Percentiles rank a stretch among this genome's conserved stretches.
These are phyloP conservation scores for Grosmannia huntii DNA, from an alignment of 2,329 filamentous ascomycete genomes.

Conservation along the genomic window DNA sequence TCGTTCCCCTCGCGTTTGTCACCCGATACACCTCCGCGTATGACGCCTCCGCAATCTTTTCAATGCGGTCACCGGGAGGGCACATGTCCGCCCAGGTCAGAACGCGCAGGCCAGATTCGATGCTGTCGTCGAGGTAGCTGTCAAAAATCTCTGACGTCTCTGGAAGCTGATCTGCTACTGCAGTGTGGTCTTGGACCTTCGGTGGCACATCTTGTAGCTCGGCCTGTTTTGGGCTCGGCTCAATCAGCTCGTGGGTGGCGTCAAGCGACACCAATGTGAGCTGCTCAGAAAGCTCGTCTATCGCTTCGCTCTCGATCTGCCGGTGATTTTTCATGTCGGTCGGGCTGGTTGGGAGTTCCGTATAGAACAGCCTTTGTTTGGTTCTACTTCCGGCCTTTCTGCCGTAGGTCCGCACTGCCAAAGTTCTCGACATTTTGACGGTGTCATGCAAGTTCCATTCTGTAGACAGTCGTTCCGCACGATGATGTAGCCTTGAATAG, in stretches of 20 bases:
- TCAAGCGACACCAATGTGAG: slow-evolving; percentile 11
- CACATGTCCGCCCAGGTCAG: slow-evolving; percentile 47
- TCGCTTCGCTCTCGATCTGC: slow-evolving; percentile 2
- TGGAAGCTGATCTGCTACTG: background rate
- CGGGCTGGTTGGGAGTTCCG: slow-evolving; percentile 38
- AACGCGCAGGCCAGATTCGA: slow-evolving; percentile 22
- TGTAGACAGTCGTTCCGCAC: background rate
- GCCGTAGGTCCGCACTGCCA: slow-evolving; percentile 35
- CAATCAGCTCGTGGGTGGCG: background rate
- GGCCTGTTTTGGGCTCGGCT: background rate
- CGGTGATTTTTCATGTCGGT: slow-evolving; percentile 19
- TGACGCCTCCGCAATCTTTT: slow-evolving; percentile 54
- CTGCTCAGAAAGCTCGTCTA: slow-evolving; percentile 13
- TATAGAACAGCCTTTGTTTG: slow-evolving; percentile 30
- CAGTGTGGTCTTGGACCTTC: background rate
- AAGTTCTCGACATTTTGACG: slow-evolving; percentile 29
- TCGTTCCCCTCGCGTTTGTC: slow-evolving; percentile 44
- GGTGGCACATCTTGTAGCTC: background rate
- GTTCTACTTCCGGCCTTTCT: slow-evolving; percentile 30
- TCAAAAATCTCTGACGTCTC: slow-evolving; percentile 7
- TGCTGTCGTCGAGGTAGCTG: slow-evolving; percentile 7
- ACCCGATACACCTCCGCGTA: slow-evolving; percentile 55
- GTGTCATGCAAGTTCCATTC: slow-evolving; percentile 11
- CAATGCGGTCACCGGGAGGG: slow-evolving; percentile 36
- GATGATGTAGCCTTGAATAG: background rate